Conservation (phyloP, 139 green algal genomes). For the Ettlia oleoabundans region DNA sequence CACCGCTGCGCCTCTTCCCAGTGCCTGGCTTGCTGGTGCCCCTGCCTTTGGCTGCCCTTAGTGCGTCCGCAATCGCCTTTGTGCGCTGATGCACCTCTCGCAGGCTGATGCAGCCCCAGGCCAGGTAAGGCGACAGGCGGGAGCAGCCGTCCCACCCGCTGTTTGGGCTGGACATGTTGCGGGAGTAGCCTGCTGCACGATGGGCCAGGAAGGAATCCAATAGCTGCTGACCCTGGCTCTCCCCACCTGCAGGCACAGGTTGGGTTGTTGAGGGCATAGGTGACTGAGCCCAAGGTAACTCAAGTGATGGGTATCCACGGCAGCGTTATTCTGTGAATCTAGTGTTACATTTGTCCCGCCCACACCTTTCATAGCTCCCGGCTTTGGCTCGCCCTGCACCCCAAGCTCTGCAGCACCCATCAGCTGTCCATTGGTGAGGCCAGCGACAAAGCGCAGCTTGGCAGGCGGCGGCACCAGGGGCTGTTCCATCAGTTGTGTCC, state of each 20-base stretch:
- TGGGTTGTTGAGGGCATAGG: not conserved
- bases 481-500: slow-evolving; percentile 1
- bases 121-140: not conserved
- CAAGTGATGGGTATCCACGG: too few species aligned
- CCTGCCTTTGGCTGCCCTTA: not conserved
- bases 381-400: not conserved
- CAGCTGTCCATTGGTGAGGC: not conserved
- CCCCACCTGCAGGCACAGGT: not conserved
- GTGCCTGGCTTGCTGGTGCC: not conserved
- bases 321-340: too few species aligned
- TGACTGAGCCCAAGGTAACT: not conserved
- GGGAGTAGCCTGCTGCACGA: not conserved
- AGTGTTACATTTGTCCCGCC: not conserved
- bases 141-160: slow-evolving; percentile 6
- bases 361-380: slow-evolving; percentile 10
- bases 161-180: not conserved
- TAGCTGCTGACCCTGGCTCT: not conserved
- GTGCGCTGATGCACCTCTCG: slow-evolving; percentile 10
- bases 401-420: not conserved
- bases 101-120: slow-evolving; percentile 24
- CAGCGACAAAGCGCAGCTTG: not conserved
- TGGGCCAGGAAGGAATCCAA: not conserved
- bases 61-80: not conserved
- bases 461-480: not conserved
- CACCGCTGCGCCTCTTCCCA: not conserved